Conservation (phyloP, 83 land plant genomes). For the Picea mariana region DNA sequence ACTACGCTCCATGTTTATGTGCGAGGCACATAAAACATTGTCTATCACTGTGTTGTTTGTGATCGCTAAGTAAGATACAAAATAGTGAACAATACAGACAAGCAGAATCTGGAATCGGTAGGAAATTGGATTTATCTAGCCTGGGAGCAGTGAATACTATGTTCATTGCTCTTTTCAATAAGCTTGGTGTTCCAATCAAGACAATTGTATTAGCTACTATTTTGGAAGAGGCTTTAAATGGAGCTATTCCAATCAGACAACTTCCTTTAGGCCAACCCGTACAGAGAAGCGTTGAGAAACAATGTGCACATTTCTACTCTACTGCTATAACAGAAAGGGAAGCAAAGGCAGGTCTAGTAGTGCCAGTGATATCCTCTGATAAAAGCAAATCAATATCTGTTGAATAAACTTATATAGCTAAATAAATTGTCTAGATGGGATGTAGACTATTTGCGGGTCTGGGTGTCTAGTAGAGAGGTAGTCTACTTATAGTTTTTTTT, state of each 20-base stretch:
- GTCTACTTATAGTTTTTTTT: too few species aligned
- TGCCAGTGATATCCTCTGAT: slow-evolving; percentile 76
- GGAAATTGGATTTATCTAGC: slow-evolving; percentile 86
- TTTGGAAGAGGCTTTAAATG: slow-evolving; percentile 95
- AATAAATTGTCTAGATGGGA: too few species aligned
- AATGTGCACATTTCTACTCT: slow-evolving; percentile 81
- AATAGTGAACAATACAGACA: too few species aligned
- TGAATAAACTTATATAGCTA: too few species aligned
- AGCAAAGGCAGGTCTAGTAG: slow-evolving; percentile 76
- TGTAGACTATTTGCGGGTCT: too few species aligned
- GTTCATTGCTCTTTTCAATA: slow-evolving; percentile 98
- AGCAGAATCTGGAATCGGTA: too few species aligned
- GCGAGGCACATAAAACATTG: too few species aligned
- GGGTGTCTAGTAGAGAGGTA: too few species aligned
- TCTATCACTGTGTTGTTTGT: too few species aligned
- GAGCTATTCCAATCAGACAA: slow-evolving; percentile 66
- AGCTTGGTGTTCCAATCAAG: slow-evolving; percentile 97
- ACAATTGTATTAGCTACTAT: slow-evolving; percentile 91
- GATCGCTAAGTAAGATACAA: too few species aligned
- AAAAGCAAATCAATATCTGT: slow-evolving; percentile 49
- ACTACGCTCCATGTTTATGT: too few species aligned
- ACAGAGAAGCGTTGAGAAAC: slow-evolving; percentile 86
- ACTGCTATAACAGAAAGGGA: slow-evolving; percentile 75
- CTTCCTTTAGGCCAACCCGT: slow-evolving; percentile 73
- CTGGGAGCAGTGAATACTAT: slow-evolving; percentile 89